phyloP scores from a whole-genome alignment of 495 filamentous ascomycete genomes.

The Rostrohypoxylon terebratum region DNA sequence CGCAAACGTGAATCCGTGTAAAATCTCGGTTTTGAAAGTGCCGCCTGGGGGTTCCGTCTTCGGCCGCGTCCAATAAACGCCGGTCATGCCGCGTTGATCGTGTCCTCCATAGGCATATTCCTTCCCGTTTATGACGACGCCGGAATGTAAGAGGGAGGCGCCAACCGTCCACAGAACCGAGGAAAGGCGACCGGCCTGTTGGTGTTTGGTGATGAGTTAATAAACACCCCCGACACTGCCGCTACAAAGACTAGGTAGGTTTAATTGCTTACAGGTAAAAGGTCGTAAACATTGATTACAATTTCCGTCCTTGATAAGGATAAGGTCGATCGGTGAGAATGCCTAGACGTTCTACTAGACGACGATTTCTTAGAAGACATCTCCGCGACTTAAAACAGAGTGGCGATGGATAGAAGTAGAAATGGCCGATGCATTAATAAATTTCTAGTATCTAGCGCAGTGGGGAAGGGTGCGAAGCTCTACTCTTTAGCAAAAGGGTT shows the following conservation, averaged over 20 bases:
- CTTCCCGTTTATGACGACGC: slow-evolving; percentile 77
- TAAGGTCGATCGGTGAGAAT: slow-evolving; percentile 67
- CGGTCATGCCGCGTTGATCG: slow-evolving; percentile 70
- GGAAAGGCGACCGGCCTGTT: slow-evolving; percentile 73
- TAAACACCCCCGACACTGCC: slow-evolving; percentile 2
- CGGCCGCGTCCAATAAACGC: slow-evolving; percentile 83
- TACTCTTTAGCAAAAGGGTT: slow-evolving; percentile 4
- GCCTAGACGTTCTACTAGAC: slow-evolving; percentile 47
- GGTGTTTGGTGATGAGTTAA: slow-evolving; percentile 22
- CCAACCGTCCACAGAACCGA: slow-evolving; percentile 78
- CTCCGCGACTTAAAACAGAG: not conserved
- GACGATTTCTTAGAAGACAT: slow-evolving; percentile 60
- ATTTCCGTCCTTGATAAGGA: slow-evolving; percentile 76
- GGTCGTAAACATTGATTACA: slow-evolving; percentile 82
- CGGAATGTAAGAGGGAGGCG: slow-evolving; percentile 78
- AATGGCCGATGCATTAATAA: slow-evolving; percentile 8
- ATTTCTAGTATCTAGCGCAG: slow-evolving; percentile 1
- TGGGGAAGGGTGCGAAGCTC: slow-evolving; percentile 24
- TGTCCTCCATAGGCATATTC: slow-evolving; percentile 91
- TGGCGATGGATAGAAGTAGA: slow-evolving; percentile 10
- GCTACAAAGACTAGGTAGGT: not conserved
- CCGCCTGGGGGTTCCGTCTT: slow-evolving; percentile 75
- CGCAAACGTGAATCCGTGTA: slow-evolving; percentile 77
- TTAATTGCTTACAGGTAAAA: slow-evolving; percentile 69
- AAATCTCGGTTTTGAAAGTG: slow-evolving; percentile 73